Base-by-base conservation (phyloP, 495 filamentous ascomycete species). In the Penicillium bovifimosum region DNA sequence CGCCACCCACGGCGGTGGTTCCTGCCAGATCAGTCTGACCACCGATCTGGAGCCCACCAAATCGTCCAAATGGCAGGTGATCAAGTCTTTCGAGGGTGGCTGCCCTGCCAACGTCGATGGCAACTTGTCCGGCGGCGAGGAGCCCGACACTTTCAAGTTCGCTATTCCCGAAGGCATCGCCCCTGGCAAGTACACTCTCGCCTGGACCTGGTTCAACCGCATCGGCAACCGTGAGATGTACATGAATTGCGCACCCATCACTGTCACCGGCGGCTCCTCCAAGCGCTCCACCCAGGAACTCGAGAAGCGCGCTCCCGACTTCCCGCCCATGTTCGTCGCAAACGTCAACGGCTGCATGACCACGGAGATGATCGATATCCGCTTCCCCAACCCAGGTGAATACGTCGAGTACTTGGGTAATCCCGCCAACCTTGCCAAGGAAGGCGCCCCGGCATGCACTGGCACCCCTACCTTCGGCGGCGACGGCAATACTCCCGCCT, bases 151-250 rank as follows among this genome's bases (percentile, higher is more conserved):
- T 3, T 77, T 78, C 62, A 58, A 64, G 32, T 80, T 74, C 62
- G 68, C 62, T 3, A 75, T 82, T 20, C 79, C 79, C 11, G 64
- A 66, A 0, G 67, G 60, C 14, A 64, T 76, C 41, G 55, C 59
- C 3, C 44, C 64, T 9, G 79, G 78, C 24, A 69, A 80, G 45
- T 89, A 84, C 42, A 86, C 82, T 7, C 74, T 96, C 42, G 87
- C 88, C 41, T 96, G 88, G 81, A 88, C 90, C 18, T 96, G 91
- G 91, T 84, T 92, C 76, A 96, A 96, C 78, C 82, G 82, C 46
- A 70, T 91, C 53, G 90, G 90, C 39, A 88, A 89, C 73, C 82
- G 89, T 34, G 91, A 96, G 66, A 89, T 95, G 80, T 96, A 96
- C 76, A 95, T 95, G 91, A 89, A 91, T 78, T 96, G 91, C 52